phyloP scores from a whole-genome alignment of 805 yeast species.

The Debaryomyces hansenii region DNA sequence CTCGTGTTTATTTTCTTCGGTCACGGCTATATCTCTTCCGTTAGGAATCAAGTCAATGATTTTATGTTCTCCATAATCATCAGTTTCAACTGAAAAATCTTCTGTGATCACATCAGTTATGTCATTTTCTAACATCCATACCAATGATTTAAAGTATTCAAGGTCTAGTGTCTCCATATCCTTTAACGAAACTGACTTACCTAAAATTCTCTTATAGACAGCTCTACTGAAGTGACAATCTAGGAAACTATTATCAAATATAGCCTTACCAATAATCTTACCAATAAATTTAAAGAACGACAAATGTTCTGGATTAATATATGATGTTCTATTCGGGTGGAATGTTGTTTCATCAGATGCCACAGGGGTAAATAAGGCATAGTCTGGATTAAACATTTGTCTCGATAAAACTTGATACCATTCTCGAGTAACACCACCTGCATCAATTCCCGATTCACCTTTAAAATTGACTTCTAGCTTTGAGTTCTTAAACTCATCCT shows the following conservation, averaged over 20 bases:
- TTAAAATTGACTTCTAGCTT: conserved; percentile 79
- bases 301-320: conserved; percentile 89
- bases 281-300: conserved; percentile 95
- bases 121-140: conserved; percentile 97
- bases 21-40: conserved; percentile 83
- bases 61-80: conserved; percentile 89
- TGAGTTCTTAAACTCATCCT: conserved; percentile 69
- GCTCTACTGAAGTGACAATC: conserved; percentile 96
- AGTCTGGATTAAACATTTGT: conserved; percentile 95
- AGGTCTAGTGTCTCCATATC: conserved; percentile 94
- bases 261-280: conserved; percentile 90
- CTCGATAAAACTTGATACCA: conserved; percentile 95
- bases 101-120: conserved; percentile 94
- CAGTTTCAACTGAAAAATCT: conserved; percentile 89
- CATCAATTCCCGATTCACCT: conserved; percentile 96
- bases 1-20: conserved; percentile 87
- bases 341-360: conserved; percentile 90
- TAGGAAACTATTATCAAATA: conserved; percentile 77
- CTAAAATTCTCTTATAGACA: conserved; percentile 83
- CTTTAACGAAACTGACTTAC: conserved; percentile 76
- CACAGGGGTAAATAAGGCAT: conserved; percentile 88
- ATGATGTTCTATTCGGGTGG: conserved; percentile 91
- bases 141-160: conserved; percentile 86
- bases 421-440: conserved; percentile 96
- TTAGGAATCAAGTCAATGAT: conserved; percentile 76